phyloP scores from a whole-genome alignment of 2,329 filamentous ascomycete genomes.

The Penicillium sp. region DNA sequence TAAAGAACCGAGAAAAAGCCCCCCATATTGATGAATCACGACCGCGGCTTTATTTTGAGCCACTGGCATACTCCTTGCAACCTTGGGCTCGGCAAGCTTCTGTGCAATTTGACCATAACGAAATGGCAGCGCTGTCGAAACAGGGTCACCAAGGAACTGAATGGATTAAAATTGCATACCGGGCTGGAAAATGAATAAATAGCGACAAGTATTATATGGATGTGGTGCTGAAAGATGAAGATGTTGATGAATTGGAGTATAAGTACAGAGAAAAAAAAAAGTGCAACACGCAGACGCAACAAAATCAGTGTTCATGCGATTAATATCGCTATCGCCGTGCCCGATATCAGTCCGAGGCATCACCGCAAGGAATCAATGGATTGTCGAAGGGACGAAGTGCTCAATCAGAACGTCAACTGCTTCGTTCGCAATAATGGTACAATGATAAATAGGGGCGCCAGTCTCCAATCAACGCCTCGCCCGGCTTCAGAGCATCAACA shows the following conservation, averaged over 20 bases:
- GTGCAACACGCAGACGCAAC: slow-evolving; percentile 22
- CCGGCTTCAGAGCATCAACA: not conserved
- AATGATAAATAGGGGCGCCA: slow-evolving; percentile 6
- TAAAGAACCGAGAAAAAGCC: no score
- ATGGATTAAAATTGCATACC: no score
- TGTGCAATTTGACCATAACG: no score
- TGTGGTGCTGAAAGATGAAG: slow-evolving; percentile 2
- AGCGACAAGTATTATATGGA: no score
- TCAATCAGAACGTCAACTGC: slow-evolving; percentile 7
- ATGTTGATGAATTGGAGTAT: slow-evolving; percentile 27
- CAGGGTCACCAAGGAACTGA: no score
- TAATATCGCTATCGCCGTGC: slow-evolving; percentile 3
- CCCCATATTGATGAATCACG: no score
- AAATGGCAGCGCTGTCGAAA: no score
- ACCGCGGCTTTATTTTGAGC: no score
- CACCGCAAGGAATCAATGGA: slow-evolving; percentile 4
- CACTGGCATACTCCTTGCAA: no score
- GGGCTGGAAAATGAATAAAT: no score
- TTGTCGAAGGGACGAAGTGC: slow-evolving; percentile 2
- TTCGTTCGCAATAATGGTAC: slow-evolving; percentile 18
- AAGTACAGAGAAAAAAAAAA: slow-evolving; percentile 28
- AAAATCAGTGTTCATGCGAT: slow-evolving; percentile 7
- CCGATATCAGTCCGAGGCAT: not conserved
- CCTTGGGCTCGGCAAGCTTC: no score
- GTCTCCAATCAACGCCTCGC: not conserved